Base-by-base conservation (phyloP, 768 basidiomycete genomes). In the Ramaria sp. region DNA sequence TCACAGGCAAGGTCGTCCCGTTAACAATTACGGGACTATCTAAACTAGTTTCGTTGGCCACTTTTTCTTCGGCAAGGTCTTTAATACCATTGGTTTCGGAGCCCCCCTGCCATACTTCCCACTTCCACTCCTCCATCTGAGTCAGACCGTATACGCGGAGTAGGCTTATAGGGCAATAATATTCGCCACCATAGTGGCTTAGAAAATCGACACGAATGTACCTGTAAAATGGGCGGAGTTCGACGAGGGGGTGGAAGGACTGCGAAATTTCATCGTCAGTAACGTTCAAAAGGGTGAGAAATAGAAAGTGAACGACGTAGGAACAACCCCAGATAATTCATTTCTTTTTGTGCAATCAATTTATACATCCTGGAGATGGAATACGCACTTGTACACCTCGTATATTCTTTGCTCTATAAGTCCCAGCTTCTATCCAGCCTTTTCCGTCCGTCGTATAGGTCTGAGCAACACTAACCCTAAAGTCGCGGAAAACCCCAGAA, bases 81-180 rank as follows among this genome's bases (percentile, higher is more conserved):
- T n/a, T 24, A 41, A 39, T 33, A 15, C 7, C 41, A 24, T n/a
- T 34, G 41, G 33, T 50, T 33, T 50, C 55, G 13, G 55, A 57
- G 13, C 13, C 31, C 3, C 74, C 78, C 62, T 87, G 81, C 88
- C 88, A 91, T 6, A 75, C 74, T 50, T 91, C 89, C 86, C 91
- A 88, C 63, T 95, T 94, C 82, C 89, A 98, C 63, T 93, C 82
- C 60, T 98, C 94, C 61, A 98, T 83, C 71, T 98, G 93, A 1
- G 93, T 97, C 54, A 95, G 82, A 5, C 96, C 96, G 60, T 93
- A 98, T 1, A 96, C 92, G 30, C 92, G 84, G 17, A 98, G 77
- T 0, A 97, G 79, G 0, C 90, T 93, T 17, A 98, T 76, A 0
- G 96, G 96, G 65, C 96, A 99, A 67, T 93, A 98, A 71, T 87